These are phyloP conservation scores for Boletus coccyginus DNA, from an alignment of 768 basidiomycete species.

Conservation along the genomic window DNA sequence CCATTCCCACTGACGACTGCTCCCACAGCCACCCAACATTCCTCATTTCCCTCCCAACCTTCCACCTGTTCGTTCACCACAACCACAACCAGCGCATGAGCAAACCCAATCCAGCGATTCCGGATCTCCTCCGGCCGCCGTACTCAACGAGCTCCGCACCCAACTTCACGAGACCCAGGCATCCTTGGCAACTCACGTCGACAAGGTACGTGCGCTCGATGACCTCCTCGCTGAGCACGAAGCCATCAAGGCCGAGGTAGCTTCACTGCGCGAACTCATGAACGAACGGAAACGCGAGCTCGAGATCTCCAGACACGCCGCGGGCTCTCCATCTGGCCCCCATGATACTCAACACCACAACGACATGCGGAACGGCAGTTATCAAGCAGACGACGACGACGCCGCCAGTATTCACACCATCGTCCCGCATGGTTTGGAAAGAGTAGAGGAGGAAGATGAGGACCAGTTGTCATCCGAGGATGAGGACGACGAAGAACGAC, in stretches of 20 bases:
- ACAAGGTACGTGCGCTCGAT: conserved; percentile 83
- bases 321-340: conserved; percentile 26
- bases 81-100: conserved; percentile 21
- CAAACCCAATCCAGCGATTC: conserved; percentile 27
- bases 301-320: conserved; percentile 26
- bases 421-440: conserved; percentile 64
- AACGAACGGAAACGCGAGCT: conserved; percentile 59
- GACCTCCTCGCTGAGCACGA: conserved; percentile 83
- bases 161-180: conserved; percentile 85
- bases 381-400: conserved; percentile 64
- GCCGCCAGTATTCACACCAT: conserved; percentile 70
- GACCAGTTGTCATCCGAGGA: conserved; percentile 42
- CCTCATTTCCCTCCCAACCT: conserved; percentile 63
- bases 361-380: conserved; percentile 16
- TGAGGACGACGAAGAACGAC: conserved; percentile 48
- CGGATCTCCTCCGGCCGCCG: conserved; percentile 23
- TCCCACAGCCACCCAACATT: conserved; percentile 52
- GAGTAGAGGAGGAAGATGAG: conserved; percentile 75
- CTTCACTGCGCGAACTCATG: conserved; percentile 66
- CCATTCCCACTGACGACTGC: conserved; percentile 1
- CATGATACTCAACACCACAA: conserved; percentile 17
- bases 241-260: conserved; percentile 73
- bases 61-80: conserved; percentile 59
- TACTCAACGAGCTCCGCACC: conserved; percentile 65
- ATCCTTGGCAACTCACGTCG: conserved; percentile 72